Evolutionary conservation across 164 flowering plant species (phyloP), one percentile per base, ranked within the genome.

Genomic region (Protea cynaroides): DNA sequence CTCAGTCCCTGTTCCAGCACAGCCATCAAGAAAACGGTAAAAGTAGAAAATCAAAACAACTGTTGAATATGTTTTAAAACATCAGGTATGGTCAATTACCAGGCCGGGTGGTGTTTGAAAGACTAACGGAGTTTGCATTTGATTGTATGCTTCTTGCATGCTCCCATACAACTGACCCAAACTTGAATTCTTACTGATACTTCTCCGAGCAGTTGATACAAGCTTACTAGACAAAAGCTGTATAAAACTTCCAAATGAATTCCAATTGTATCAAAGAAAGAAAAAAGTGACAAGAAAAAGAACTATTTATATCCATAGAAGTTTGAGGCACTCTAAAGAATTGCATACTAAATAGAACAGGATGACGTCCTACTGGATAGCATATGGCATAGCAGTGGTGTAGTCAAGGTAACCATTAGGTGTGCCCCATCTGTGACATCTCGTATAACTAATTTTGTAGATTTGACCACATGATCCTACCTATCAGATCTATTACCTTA

Each of bases 41-140:
- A 21, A 19, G 25, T 2, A 22, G 52, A 14, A 47, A 47, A 47
- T 40, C n/a, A 47, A 47, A 47, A 50, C 6, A 19, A 37, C 24
- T 24, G 64, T 13, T 19, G 12, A 19, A 18, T 21, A 5, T 40
- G 14, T 38, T 8, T 1, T 49, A 8, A 40, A 13, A 24, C 55
- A 55, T 50, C 34, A 53, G 24, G 2, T 25, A 44, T n/a, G 70
- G 23, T 51, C 25, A 44, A 50, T 58, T 84, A 86, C 98, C 86
- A 80, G 80, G 60, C 77, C 69, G 25, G 96, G 58, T 56, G 96
- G 96, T 65, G 74, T 66, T 78, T 88, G 94, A 69, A 80, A 82
- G 70, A 85, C 90, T 59, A 93, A 77, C 37, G 97, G 98, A 74
- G 97, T 93, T 80, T 90, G 98, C 88, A 93, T 90, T 72, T 82